Conservation (phyloP, 345 rosid genomes). For the Linum usitatissimum region DNA sequence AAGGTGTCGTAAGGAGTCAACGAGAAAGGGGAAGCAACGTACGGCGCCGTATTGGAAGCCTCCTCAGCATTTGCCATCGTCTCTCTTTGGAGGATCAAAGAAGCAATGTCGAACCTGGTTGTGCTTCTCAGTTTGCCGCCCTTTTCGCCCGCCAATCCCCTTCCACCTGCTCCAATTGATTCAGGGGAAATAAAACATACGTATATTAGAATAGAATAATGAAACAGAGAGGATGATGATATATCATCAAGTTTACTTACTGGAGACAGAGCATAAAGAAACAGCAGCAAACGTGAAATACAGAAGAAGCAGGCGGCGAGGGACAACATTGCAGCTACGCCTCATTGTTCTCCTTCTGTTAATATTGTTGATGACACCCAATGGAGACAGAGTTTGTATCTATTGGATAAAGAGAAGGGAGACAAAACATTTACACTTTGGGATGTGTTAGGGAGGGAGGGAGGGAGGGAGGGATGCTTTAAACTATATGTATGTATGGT, state of each 20-base stretch:
- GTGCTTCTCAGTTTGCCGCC: constrained; percentile 18
- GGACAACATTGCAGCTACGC: not conserved
- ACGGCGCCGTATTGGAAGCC: constrained; percentile 35
- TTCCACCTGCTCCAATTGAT: not conserved
- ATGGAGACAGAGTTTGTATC: too few species aligned
- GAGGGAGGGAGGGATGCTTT: not conserved
- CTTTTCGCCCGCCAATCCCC: not conserved
- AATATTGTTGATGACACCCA: not conserved
- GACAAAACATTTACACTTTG: too few species aligned
- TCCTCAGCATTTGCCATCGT: constrained; percentile 20
- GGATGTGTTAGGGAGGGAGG: not conserved
- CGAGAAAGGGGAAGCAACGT: constrained; percentile 46
- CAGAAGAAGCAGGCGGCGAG: not conserved
- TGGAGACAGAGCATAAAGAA: not conserved
- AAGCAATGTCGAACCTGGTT: constrained; percentile 34
- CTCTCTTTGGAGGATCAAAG: constrained; percentile 28
- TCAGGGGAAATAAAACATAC: not conserved
- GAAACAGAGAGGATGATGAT: too few species aligned
- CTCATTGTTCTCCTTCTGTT: not conserved
- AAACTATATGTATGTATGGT: too few species aligned
- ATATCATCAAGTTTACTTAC: not conserved
- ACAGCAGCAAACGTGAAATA: not conserved
- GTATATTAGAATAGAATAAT: too few species aligned
- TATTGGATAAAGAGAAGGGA: too few species aligned
- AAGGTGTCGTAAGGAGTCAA: constrained; percentile 51